A percentile compares a stretch with the other conserved stretches of the same genome.
These are phyloP conservation scores for Apiospora kogelbergensis DNA, from an alignment of 2,329 filamentous ascomycete genomes.

Conservation along the genomic window DNA sequence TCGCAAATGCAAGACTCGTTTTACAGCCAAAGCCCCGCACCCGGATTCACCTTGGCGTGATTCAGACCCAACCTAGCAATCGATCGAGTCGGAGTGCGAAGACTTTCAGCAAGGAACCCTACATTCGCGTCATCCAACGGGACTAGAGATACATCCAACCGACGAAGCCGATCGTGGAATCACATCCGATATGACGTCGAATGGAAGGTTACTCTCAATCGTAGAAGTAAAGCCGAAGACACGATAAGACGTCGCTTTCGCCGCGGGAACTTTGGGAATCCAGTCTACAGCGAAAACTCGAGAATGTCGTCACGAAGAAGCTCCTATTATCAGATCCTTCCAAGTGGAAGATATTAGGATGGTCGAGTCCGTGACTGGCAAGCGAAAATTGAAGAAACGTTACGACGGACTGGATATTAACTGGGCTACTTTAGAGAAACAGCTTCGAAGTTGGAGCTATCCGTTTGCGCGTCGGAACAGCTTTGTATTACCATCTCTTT, in stretches of 20 bases:
- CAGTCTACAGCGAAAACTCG: background rate
- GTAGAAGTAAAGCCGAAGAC: background rate
- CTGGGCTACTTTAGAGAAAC: background rate
- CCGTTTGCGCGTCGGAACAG: too few species aligned
- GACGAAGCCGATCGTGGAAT: background rate
- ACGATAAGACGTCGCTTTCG: background rate
- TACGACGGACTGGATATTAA: too few species aligned
- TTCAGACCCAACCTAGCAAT: background rate
- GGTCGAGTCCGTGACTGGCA: background rate
- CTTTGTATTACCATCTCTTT: too few species aligned
- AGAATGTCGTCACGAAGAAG: background rate
- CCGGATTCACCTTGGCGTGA: background rate
- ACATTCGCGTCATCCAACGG: background rate
- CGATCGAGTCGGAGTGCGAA: background rate
- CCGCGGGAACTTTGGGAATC: background rate
- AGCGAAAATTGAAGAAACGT: too few species aligned
- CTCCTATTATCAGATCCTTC: background rate
- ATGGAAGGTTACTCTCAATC: background rate
- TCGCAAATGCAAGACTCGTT: background rate
- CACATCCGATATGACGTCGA: background rate
- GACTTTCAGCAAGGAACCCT: background rate
- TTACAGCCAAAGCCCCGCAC: background rate
- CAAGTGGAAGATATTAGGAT: background rate
- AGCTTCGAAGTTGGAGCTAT: too few species aligned
- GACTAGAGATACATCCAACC: background rate